Conservation (phyloP, 2,329 filamentous ascomycete species). For the Fusarium newnesense region DNA sequence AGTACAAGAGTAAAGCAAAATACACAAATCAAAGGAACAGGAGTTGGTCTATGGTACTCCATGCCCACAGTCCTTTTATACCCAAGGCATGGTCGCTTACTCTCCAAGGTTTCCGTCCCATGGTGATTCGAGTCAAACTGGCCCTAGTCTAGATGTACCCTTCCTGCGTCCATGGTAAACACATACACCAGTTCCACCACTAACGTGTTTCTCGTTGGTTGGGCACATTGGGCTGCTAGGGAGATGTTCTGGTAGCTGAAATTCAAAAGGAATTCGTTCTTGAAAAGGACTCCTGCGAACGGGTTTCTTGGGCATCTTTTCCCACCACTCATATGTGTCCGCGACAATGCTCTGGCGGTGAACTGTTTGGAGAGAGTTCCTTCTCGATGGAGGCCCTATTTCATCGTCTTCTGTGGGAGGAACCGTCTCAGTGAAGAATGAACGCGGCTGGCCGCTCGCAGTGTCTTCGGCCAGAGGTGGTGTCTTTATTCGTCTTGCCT, state of each 20-base stretch:
- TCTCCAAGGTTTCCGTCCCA: not conserved
- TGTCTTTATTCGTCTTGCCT: slow-evolving; percentile 60
- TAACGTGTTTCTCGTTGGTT: slow-evolving; percentile 56
- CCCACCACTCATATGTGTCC: slow-evolving; percentile 51
- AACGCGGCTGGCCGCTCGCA: slow-evolving; percentile 50
- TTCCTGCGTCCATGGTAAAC: slow-evolving; percentile 59
- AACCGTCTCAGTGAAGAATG: slow-evolving; percentile 57
- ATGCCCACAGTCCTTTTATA: not conserved
- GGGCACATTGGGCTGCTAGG: slow-evolving; percentile 64
- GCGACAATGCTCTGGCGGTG: slow-evolving; percentile 39
- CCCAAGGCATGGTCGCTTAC: not conserved
- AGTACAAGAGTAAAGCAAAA: not conserved
- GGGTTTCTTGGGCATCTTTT: slow-evolving; percentile 42
- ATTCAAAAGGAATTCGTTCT: slow-evolving; percentile 51
- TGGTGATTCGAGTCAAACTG: not conserved
- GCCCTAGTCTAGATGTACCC: slow-evolving; percentile 11
- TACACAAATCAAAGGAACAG: not conserved
- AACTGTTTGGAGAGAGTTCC: slow-evolving; percentile 29
- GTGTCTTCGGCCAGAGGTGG: slow-evolving; percentile 56
- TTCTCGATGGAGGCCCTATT: slow-evolving; percentile 1
- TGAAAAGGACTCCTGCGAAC: slow-evolving; percentile 32
- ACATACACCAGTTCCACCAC: slow-evolving; percentile 60
- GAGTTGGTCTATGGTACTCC: not conserved
- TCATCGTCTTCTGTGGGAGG: slow-evolving; percentile 38
- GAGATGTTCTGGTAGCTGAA: slow-evolving; percentile 62